phyloP scores from a whole-genome alignment of 1,139 yeast genomes.

The Zygosaccharomyces sapae region DNA sequence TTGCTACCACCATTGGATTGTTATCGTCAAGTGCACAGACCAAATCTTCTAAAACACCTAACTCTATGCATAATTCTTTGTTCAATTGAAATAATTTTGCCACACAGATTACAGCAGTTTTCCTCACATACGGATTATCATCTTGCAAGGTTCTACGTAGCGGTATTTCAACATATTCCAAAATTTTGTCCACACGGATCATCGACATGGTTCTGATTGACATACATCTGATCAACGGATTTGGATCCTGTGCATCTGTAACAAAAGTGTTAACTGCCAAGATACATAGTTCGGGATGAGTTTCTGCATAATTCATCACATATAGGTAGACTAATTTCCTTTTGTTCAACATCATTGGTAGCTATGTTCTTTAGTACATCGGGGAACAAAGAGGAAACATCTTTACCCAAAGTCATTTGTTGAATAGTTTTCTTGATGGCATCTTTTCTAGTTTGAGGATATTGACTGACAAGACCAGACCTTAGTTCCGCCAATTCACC shows the following conservation, averaged over 20 bases:
- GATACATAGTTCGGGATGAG: conserved; percentile 93
- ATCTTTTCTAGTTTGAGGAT: conserved; percentile 89
- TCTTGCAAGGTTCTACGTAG: conserved; percentile 78
- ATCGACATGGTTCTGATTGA: conserved; percentile 99
- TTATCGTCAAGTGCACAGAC: conserved; percentile 73
- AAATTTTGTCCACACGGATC: conserved; percentile 90
- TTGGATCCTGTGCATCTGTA: conserved; percentile 93
- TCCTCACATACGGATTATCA: conserved; percentile 95
- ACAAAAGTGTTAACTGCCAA: conserved; percentile 97
- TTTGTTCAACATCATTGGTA: conserved; percentile 93
- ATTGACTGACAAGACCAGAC: conserved; percentile 91
- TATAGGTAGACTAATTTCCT: conserved; percentile 91
- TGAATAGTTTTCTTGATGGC: conserved; percentile 96
- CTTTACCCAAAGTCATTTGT: conserved; percentile 99
- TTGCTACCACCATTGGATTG: conserved; percentile 96
- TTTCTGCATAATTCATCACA: conserved; percentile 94
- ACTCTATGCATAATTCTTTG: conserved; percentile 77
- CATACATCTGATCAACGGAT: conserved; percentile 90
- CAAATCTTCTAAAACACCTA: conserved; percentile 74
- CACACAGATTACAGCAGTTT: conserved; percentile 96
- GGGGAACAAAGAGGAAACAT: conserved; percentile 90
- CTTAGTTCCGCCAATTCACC: conserved; percentile 88
- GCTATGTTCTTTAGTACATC: conserved; percentile 96
- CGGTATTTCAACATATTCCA: conserved; percentile 91
- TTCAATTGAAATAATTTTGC: conserved; percentile 90